Evolutionary conservation across 2,329 filamentous ascomycete species (phyloP).

Genomic region (Tolypocladium ophioglossoides): DNA sequence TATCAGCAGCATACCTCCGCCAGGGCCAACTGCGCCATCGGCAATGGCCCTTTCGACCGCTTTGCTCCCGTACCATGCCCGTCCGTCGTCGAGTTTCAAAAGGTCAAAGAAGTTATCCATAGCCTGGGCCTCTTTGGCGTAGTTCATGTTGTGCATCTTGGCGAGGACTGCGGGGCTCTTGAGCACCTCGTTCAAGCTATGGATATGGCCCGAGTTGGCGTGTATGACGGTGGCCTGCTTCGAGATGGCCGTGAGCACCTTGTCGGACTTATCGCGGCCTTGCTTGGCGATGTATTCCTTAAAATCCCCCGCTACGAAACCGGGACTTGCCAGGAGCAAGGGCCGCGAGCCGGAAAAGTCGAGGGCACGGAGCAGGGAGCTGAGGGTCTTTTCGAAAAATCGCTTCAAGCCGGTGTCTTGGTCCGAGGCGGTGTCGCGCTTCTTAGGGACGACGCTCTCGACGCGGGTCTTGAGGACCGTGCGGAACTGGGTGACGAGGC

Average conservation of each 20-base stretch:
- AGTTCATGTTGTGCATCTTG: slow-evolving; percentile 78
- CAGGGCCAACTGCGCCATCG: slow-evolving; percentile 78
- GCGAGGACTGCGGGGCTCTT: slow-evolving; percentile 67
- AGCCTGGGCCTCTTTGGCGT: slow-evolving; percentile 68
- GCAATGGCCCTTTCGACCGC: slow-evolving; percentile 76
- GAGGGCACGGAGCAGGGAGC: slow-evolving; percentile 66
- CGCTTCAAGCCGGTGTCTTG: slow-evolving; percentile 58
- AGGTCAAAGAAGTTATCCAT: slow-evolving; percentile 78
- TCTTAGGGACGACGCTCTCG: slow-evolving; percentile 56
- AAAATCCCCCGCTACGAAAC: slow-evolving; percentile 76
- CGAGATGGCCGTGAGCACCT: slow-evolving; percentile 51
- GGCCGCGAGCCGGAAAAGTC: slow-evolving; percentile 63
- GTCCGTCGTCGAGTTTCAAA: slow-evolving; percentile 73
- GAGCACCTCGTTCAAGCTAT: slow-evolving; percentile 80
- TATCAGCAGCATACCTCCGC: slow-evolving; percentile 75
- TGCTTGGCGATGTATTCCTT: slow-evolving; percentile 60
- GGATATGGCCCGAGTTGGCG: slow-evolving; percentile 73
- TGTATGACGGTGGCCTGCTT: slow-evolving; percentile 67
- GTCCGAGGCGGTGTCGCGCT: slow-evolving; percentile 52
- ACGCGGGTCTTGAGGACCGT: slow-evolving; percentile 57
- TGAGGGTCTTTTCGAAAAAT: slow-evolving; percentile 70
- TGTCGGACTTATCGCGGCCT: slow-evolving; percentile 49
- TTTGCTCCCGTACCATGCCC: slow-evolving; percentile 79
- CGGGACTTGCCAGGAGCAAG: slow-evolving; percentile 76
- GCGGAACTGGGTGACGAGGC: slow-evolving; percentile 69